Evolutionary conservation across 1,284 basidiomycete species (phyloP).

Genomic region (Tilletia indica): DNA sequence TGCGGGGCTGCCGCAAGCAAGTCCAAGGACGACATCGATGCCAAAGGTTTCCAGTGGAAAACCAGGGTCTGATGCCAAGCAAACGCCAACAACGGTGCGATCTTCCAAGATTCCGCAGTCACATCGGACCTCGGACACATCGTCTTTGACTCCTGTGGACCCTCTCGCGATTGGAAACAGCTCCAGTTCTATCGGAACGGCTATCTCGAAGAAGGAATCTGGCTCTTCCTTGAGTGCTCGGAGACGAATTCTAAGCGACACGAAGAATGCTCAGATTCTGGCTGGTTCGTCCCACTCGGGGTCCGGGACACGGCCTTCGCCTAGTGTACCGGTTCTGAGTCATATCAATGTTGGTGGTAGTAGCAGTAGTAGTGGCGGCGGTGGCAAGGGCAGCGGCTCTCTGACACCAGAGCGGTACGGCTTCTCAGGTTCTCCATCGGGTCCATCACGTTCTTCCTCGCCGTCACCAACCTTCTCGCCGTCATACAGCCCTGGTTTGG

Average conservation of each 20-base stretch:
- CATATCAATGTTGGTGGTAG: too few species aligned
- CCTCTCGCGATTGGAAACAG: not conserved
- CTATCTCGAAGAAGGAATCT: not conserved
- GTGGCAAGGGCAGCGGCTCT: too few species aligned
- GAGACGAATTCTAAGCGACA: not conserved
- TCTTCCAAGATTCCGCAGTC: not conserved
- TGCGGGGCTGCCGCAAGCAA: not conserved
- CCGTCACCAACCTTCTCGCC: not conserved
- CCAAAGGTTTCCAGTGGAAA: not conserved
- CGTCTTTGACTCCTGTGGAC: not conserved
- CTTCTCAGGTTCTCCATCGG: not conserved
- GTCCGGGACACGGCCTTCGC: too few species aligned
- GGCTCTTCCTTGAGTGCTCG: not conserved
- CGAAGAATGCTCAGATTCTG: slow-evolving; percentile 1
- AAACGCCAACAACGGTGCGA: not conserved
- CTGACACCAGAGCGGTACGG: too few species aligned
- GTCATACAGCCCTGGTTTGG: not conserved
- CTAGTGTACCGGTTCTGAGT: too few species aligned
- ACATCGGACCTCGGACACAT: not conserved
- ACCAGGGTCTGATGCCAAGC: not conserved
- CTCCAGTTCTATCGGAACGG: not conserved
- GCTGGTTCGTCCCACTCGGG: not conserved
- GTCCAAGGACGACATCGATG: not conserved
- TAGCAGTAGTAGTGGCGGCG: too few species aligned
- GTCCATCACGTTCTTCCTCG: not conserved